Conservation (phyloP, 345 rosid genomes). For the Salix udensis region DNA sequence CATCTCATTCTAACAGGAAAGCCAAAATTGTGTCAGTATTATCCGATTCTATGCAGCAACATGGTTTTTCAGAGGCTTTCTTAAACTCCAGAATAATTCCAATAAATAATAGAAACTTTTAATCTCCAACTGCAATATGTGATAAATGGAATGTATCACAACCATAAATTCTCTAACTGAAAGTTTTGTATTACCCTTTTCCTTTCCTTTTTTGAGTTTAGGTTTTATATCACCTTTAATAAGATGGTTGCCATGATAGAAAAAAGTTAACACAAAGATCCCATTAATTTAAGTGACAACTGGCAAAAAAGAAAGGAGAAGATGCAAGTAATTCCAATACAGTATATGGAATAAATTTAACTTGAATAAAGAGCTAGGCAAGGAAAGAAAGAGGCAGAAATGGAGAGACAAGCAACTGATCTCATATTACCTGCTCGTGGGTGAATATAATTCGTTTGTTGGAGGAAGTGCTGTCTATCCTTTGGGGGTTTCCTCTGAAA, state of each 20-base stretch:
- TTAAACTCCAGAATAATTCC: too few species aligned
- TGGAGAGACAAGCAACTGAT: background rate
- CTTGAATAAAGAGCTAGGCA: background rate
- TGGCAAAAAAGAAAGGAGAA: background rate
- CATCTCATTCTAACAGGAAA: too few species aligned
- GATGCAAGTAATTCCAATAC: background rate
- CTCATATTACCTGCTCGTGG: conserved; percentile 77
- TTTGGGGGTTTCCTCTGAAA: conserved; percentile 88
- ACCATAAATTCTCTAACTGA: too few species aligned
- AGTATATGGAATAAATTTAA: background rate
- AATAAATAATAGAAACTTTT: too few species aligned
- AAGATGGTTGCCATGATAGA: background rate
- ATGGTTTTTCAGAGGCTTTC: too few species aligned
- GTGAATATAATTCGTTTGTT: conserved; percentile 79
- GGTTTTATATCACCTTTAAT: background rate
- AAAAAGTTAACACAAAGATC: background rate
- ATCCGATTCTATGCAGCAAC: too few species aligned
- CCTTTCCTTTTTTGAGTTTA: background rate
- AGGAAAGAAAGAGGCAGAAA: background rate
- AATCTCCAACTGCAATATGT: too few species aligned
- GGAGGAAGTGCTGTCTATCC: conserved; percentile 69
- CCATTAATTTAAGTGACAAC: background rate
- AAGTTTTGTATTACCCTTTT: too few species aligned
- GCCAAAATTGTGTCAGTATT: too few species aligned
- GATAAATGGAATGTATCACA: too few species aligned